Conservation (phyloP, 176 grass and related monocot species). For the Chrysopogon serrulatus region DNA sequence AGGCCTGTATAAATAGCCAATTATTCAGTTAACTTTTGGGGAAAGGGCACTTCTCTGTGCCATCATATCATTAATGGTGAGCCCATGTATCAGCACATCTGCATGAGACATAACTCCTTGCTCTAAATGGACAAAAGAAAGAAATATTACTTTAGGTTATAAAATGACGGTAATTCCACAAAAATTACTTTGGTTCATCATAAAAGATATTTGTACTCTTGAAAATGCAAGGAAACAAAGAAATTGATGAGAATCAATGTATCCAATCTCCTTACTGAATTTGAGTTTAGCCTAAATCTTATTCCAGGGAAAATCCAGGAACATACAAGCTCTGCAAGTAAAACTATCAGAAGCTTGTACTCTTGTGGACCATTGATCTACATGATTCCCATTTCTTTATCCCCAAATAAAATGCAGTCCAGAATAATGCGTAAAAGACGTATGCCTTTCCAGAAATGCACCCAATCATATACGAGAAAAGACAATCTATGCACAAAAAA, state of each 20-base stretch:
- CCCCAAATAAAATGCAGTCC: background rate
- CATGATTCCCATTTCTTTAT: background rate
- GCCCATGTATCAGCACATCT: background rate
- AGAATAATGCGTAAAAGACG: background rate
- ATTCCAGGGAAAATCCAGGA: background rate
- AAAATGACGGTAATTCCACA: background rate
- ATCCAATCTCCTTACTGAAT: background rate
- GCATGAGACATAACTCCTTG: background rate
- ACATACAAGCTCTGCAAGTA: background rate
- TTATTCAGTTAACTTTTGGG: background rate
- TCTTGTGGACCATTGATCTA: background rate
- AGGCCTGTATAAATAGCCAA: constrained; percentile 49
- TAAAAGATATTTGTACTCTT: background rate
- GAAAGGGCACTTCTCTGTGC: background rate
- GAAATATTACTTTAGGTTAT: background rate
- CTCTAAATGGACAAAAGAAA: background rate
- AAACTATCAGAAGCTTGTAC: background rate
- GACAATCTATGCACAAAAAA: constrained; percentile 15
- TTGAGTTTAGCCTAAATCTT: background rate
- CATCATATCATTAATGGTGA: background rate
- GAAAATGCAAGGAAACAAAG: background rate
- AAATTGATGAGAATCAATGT: background rate
- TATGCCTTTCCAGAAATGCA: background rate
- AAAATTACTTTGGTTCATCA: background rate
- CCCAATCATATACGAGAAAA: constrained; percentile 12